Base-by-base conservation (phyloP, 2,329 filamentous ascomycete species). In the Penicillium frequentans region DNA sequence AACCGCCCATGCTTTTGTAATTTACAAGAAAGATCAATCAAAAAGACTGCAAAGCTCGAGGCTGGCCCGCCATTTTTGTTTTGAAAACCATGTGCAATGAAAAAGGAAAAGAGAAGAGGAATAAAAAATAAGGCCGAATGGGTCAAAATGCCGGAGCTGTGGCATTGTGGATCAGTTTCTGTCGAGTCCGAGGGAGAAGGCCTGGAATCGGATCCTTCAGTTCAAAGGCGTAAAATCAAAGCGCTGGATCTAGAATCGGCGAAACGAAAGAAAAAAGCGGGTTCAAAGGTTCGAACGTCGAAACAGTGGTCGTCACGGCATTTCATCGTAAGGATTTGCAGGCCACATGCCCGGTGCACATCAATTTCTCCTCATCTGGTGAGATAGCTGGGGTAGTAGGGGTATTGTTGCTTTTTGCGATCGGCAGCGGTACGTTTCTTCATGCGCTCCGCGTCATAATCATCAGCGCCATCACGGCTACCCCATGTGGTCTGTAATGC, bases 401-500 rank as follows among this genome's bases (percentile, higher is more conserved):
- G 66, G 51, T 73, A 73, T 26, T 67, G 66, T 57, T 63, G 67
- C 58, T 74, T 74, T 54, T 63, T 63, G 49, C 68, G 70, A 63
- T 74, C 71, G 54, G 64, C 66, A 60, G 71, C 70, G 50, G 72
- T 73, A 52, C 70, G 71, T 60, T 72, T 74, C 61, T 74, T 84
- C 79, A 90, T 86, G 70, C 89, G 87, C 65, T 86, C 82, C 62
- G 83, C 84, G 75, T 96, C 89, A 75, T 96, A 90, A 65, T 89
- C 84, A 75, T 97, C 93, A 70, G 91, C 93, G 68, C 95, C 93
- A 68, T 91, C 90, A 75, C 93, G 89, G 77, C 91, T 96, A 70
- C 93, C 93, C 93, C 93, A 97, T 52, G 92, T 93, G 45, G 93
- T 97, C 93, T 97, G 52, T 24, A 66, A 67, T 26, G 14, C 31